Evolutionary conservation across 2,329 filamentous ascomycete genomes (phyloP).

Genomic region (Alternaria rosae): DNA sequence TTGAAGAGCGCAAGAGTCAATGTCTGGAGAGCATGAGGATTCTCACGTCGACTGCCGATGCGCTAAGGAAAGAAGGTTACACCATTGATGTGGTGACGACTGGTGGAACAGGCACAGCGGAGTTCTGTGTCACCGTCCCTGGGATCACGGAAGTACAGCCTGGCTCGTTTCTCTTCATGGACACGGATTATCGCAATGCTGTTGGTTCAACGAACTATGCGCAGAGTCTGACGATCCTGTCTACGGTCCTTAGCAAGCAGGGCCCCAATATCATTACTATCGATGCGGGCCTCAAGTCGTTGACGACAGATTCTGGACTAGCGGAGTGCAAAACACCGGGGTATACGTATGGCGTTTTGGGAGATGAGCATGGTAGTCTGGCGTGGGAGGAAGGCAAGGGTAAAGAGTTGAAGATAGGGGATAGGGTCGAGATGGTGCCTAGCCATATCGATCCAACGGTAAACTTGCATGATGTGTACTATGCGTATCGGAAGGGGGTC

Average conservation of each 20-base stretch:
- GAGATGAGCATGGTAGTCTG: constrained; percentile 60
- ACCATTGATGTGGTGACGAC: constrained; percentile 60
- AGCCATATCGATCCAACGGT: constrained; percentile 65
- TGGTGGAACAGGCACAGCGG: constrained; percentile 61
- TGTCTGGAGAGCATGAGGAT: constrained; percentile 58
- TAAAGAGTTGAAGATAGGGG: constrained; percentile 52
- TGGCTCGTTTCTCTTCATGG: constrained; percentile 65
- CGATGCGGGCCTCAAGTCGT: constrained; percentile 59
- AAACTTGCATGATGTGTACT: constrained; percentile 62
- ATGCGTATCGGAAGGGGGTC: constrained; percentile 57
- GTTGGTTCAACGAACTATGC: constrained; percentile 56
- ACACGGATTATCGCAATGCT: constrained; percentile 63
- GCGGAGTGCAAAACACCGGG: constrained; percentile 56
- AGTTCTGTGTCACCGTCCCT: constrained; percentile 60
- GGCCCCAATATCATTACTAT: constrained; percentile 56
- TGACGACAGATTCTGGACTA: constrained; percentile 62
- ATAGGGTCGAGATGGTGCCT: constrained; percentile 61
- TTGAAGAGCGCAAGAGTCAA: constrained; percentile 51
- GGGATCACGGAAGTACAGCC: constrained; percentile 64
- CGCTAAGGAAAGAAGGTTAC: constrained; percentile 53
- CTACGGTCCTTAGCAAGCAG: constrained; percentile 60
- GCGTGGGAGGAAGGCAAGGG: constrained; percentile 53
- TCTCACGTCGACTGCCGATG: constrained; percentile 54
- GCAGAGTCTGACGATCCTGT: constrained; percentile 59
- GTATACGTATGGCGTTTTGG: constrained; percentile 56